A percentile compares a stretch with the other conserved stretches of the same genome.
Conservation (phyloP, 1,139 yeast species). For the Candida sp. region DNA sequence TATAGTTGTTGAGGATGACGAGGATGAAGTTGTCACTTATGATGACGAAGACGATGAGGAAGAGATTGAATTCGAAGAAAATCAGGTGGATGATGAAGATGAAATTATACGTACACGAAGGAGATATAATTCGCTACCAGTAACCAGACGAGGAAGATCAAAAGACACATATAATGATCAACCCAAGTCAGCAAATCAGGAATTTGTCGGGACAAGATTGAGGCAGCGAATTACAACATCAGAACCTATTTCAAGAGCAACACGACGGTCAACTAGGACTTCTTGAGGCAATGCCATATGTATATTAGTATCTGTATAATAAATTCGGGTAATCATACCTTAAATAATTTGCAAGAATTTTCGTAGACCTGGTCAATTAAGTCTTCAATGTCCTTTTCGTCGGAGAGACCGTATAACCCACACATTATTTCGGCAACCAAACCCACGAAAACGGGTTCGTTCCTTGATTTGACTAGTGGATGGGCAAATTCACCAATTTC, state of each 20-base stretch:
- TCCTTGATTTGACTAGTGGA: slow-evolving; percentile 76
- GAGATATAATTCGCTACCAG: background rate
- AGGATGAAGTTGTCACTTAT: slow-evolving; percentile 10
- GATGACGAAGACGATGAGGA: slow-evolving; percentile 10
- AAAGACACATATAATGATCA: background rate
- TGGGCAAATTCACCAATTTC: slow-evolving; percentile 31
- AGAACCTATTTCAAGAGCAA: background rate
- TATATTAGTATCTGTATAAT: slow-evolving; percentile 1
- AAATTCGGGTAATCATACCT: slow-evolving; percentile 11
- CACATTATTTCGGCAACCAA: slow-evolving; percentile 80
- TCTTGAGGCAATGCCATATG: background rate
- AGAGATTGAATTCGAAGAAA: slow-evolving; percentile 6
- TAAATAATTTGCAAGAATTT: slow-evolving; percentile 61
- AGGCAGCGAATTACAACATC: background rate
- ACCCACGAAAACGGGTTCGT: slow-evolving; percentile 87
- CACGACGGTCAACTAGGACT: slow-evolving; percentile 1
- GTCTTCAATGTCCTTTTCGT: slow-evolving; percentile 44
- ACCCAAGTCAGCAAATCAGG: background rate
- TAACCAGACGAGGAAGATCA: background rate
- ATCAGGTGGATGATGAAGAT: background rate
- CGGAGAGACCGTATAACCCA: slow-evolving; percentile 37
- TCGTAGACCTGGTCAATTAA: slow-evolving; percentile 62
- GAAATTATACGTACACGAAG: background rate
- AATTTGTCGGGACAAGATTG: background rate
- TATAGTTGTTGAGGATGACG: slow-evolving; percentile 8